These are phyloP conservation scores for Wickerhamiella occidentalis DNA, from an alignment of 805 yeast genomes.

Conservation along the genomic window DNA sequence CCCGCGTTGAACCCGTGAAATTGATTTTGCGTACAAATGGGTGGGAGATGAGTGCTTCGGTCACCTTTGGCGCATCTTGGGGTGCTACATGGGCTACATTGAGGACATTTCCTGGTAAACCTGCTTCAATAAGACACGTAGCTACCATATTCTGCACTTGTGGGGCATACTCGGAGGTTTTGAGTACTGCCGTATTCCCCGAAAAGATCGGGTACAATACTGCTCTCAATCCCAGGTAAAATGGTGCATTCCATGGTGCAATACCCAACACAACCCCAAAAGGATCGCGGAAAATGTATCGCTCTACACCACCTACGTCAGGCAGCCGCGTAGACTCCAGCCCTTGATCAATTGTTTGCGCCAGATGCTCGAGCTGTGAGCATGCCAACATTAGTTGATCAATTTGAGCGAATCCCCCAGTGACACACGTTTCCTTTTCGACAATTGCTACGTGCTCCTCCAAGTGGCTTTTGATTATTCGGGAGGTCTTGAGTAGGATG, in stretches of 20 bases:
- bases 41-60: slow-evolving; percentile 1
- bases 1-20: not conserved
- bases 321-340: not conserved
- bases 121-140: not conserved
- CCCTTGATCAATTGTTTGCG: not conserved
- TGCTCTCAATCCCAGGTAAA: not conserved
- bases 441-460: not conserved
- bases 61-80: not conserved
- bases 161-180: not conserved
- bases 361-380: not conserved
- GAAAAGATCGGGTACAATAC: not conserved
- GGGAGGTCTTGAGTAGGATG: not conserved
- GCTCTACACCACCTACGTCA: not conserved
- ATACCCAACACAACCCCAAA: not conserved
- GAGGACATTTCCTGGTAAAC: not conserved
- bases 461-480: not conserved
- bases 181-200: not conserved
- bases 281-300: not conserved
- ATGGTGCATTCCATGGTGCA: slow-evolving; percentile 3
- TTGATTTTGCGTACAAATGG: not conserved
- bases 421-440: not conserved
- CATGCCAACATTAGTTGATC: not conserved
- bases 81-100: slow-evolving; percentile 1
- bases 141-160: not conserved
- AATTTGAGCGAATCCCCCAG: not conserved